Evolutionary conservation across 805 yeast genomes (phyloP).

Genomic region (Komagataella populi): DNA sequence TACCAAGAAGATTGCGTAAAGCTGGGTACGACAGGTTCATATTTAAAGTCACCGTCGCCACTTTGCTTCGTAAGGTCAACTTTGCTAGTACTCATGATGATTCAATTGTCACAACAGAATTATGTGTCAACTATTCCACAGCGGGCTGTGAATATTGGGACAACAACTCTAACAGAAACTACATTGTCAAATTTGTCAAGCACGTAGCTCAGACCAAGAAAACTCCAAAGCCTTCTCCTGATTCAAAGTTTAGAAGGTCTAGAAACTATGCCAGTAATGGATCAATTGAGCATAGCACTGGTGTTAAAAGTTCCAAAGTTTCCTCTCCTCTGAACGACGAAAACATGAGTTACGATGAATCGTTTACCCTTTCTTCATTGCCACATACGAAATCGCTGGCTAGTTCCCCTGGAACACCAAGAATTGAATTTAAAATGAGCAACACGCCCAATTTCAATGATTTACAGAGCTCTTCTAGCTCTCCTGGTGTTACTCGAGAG

Average conservation of each 20-base stretch:
- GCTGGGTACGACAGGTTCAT: constrained; percentile 58
- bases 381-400: neutral
- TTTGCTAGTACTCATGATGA: neutral
- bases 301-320: neutral
- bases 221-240: neutral
- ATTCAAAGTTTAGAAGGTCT: neutral
- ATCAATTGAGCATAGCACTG: neutral
- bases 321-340: neutral
- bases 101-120: constrained; percentile 6
- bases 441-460: neutral
- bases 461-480: neutral
- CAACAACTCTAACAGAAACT: constrained; percentile 50
- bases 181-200: constrained; percentile 22
- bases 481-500: neutral
- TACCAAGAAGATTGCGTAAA: constrained; percentile 31
- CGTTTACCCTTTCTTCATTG: neutral
- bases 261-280: neutral
- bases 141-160: constrained; percentile 59
- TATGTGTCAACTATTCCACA: constrained; percentile 47
- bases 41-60: constrained; percentile 42
- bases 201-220: neutral
- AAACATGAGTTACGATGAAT: neutral
- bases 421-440: neutral
- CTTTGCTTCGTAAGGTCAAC: constrained; percentile 15
- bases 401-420: neutral